Base-by-base conservation (phyloP, 768 basidiomycete species). In the Lentinula edodes region DNA sequence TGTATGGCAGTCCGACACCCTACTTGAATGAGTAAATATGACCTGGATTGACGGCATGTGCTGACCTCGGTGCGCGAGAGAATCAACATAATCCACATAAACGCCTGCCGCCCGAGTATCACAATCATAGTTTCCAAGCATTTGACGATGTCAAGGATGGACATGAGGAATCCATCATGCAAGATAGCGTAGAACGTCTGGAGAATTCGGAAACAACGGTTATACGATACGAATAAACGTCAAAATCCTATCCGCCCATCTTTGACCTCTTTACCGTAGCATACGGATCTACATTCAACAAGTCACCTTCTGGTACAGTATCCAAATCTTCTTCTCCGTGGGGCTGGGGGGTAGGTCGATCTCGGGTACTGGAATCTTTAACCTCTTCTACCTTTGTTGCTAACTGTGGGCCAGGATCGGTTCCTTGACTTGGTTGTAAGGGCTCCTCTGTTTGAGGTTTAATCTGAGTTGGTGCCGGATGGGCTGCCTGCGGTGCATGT, bases 261-360 rank as follows among this genome's bases (percentile, higher is more conserved):
- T 39, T 56, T 43, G 41, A 56, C 38, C 38, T 41, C 55, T 42
- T 56, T 12, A 56, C 55, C 39, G 55, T 56, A 28, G 55, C 55
- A 15, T 56, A 56, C 23, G 55, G 55, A 56, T 56, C 55, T 42
- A 45, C 55, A 23, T 32, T 39, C 18, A 36, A n/a, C 32, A 52
- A 56, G n/a, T 56, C 39, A 2, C 28, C 55, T 43, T 43, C 38
- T 32, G 53, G 20, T 18, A 54, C 53, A 16, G 35, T 35, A 5
- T 15, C 20, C 20, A 23, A n/a, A 10, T 28, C 36, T 20, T 39
- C 41, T 12, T 43, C 55, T 12, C 5, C 35, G 9, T 43, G 18
- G 23, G 18, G 39, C 13, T 43, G 41, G 23, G 55, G 41, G n/a
- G 39, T 15, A 56, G 23, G n/a, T 4, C 13, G 55, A 45, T 16